Base-by-base conservation (phyloP, 2,329 filamentous ascomycete genomes). In the Gnomoniopsis smithogilvyi region DNA sequence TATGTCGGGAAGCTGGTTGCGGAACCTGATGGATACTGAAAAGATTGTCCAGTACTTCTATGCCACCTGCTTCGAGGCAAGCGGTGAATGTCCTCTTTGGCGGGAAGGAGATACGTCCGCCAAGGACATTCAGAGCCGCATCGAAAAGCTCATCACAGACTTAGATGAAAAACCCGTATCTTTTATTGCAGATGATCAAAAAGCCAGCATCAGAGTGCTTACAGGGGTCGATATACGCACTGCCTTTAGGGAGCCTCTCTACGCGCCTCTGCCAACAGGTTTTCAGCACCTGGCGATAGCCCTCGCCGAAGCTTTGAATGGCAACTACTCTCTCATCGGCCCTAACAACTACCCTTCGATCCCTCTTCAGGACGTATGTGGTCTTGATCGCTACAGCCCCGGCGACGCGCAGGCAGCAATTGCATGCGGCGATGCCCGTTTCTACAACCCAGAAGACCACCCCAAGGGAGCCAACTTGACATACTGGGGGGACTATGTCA, bases 11-110 rank as follows among this genome's bases (percentile, higher is more conserved):
- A 50, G 56, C 12, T 78, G 74, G 74, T 56, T 67, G 1, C 69
- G 63, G 38, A 75, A 73, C 65, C 68, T 74, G 0, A 63, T 67
- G 43, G 76, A 79, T 55, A 70, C 73, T 0, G 71, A 78, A 19
- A 61, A 70, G 7, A 64, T 73, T 15, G 62, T 72, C 30, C 66
- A 68, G 15, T 57, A 64, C 38, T 72, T 78, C 59, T 76, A 70
- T 62, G 60, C 67, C 11, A 67, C 69, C 6, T 78, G 76, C 64
- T 75, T 70, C 62, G 57, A 64, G 1, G 70, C 65, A 17, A 67
- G 69, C 0, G 26, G 60, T 1, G 47, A 55, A 0, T 77, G 75
- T 54, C 62, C 72, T 11, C 67, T 77, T 4, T 64, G 61, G 55
- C 59, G 61, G 1, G 0, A 48, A 0, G 49, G 52, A 7, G 74